Conservation (phyloP, 2,329 filamentous ascomycete species). For the Eurotiales sp. region DNA sequence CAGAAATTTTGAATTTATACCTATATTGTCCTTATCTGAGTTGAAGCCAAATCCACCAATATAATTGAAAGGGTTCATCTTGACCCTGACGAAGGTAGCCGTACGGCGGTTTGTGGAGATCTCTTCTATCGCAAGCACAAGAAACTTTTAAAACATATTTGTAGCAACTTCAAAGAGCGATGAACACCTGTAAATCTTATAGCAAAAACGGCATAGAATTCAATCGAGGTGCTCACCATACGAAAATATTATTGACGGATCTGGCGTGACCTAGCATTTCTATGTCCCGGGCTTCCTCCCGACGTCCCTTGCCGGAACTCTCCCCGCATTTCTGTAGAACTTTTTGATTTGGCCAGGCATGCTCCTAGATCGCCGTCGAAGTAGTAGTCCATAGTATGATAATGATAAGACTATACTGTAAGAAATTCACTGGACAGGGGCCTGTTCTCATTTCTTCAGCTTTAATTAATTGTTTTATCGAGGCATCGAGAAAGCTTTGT, state of each 20-base stretch:
- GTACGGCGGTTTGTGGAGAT: too few species aligned
- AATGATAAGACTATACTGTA: not conserved
- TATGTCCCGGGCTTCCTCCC: not conserved
- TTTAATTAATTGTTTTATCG: not conserved
- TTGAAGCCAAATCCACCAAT: too few species aligned
- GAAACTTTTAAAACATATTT: too few species aligned
- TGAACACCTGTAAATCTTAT: not conserved
- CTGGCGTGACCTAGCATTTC: not conserved
- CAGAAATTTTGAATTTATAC: too few species aligned
- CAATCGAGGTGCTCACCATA: too few species aligned
- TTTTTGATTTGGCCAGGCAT: not conserved
- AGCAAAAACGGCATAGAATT: too few species aligned
- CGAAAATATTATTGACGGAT: too few species aligned
- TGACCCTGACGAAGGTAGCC: too few species aligned
- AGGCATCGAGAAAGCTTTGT: not conserved
- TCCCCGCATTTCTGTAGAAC: not conserved
- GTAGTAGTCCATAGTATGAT: not conserved
- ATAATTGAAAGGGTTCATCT: too few species aligned
- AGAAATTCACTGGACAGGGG: not conserved
- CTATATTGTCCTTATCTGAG: too few species aligned
- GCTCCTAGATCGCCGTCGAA: not conserved
- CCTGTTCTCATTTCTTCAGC: not conserved
- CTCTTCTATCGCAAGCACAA: too few species aligned
- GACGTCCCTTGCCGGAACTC: not conserved
- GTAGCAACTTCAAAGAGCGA: too few species aligned